These are phyloP conservation scores for Pulveroboletus sp. DNA, from an alignment of 768 basidiomycete genomes.

Conservation along the genomic window DNA sequence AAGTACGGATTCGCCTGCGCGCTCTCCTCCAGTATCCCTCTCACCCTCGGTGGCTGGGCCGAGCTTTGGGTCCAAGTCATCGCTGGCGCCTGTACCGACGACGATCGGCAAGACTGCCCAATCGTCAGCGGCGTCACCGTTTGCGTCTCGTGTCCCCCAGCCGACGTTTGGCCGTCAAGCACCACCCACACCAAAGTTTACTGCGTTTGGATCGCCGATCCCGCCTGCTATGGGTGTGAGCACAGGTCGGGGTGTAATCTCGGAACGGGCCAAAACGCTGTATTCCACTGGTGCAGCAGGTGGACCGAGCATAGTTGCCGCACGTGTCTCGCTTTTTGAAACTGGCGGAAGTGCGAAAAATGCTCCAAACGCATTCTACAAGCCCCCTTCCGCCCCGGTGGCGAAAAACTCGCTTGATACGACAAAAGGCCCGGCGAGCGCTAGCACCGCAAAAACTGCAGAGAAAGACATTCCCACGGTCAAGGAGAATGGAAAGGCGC, in stretches of 20 bases:
- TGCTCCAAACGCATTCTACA: slow-evolving; percentile 66
- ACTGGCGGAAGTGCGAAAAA: slow-evolving; percentile 47
- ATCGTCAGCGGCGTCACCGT: slow-evolving; percentile 1
- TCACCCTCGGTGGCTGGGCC: slow-evolving; percentile 3
- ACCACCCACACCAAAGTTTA: slow-evolving; percentile 21
- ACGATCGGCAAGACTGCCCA: background rate
- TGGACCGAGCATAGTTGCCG: background rate
- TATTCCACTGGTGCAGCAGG: slow-evolving; percentile 6
- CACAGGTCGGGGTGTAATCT: slow-evolving; percentile 6
- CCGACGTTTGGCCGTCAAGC: background rate
- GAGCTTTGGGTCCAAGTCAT: slow-evolving; percentile 5
- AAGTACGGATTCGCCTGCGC: slow-evolving; percentile 10
- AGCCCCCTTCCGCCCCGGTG: slow-evolving; percentile 38
- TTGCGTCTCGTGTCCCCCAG: slow-evolving; percentile 4
- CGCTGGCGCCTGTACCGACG: background rate
- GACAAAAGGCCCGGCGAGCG: background rate
- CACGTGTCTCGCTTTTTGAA: slow-evolving; percentile 37
- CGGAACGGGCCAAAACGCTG: slow-evolving; percentile 15
- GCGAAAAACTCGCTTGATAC: background rate
- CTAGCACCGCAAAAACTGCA: background rate
- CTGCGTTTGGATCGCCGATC: slow-evolving; percentile 26
- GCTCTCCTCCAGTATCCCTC: slow-evolving; percentile 7
- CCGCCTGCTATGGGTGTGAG: slow-evolving; percentile 2
- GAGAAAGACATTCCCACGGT: background rate
- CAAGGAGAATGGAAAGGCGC: slow-evolving; percentile 9